Base-by-base conservation (phyloP, 2,329 filamentous ascomycete species). In the Scorias spongiosa region DNA sequence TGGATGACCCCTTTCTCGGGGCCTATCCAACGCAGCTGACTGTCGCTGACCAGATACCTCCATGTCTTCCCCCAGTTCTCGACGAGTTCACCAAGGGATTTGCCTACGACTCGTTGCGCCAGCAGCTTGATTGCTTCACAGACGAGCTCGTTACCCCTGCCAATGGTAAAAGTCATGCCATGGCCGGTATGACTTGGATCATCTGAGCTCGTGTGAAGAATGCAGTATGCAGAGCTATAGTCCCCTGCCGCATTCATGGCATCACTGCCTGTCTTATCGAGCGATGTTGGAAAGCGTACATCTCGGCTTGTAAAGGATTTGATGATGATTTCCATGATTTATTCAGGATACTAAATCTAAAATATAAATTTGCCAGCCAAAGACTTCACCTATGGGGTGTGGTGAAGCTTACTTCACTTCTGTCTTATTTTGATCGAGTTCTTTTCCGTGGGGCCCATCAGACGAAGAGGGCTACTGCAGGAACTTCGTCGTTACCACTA, bases 201-300 rank as follows among this genome's bases (percentile, higher is more conserved):
- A 10, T 72, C 59, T 1, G 81, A 80, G 60, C 93, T 81, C 0
- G 87, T 94, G 59, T 85, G 69, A 41, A 95, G 69, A 56, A 94
- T 89, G 63, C 86, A 93, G 70, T 94, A 95, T n/a, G 88, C 87
- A 10, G 87, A 74, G 1, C 86, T 93, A 67, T 94, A 94, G 65
- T 94, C 86, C 48, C 86, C 84, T 2, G 87, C 86, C 2, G 84
- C 83, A 60, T 95, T 94, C 88, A 94, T 95, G 57, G 86, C 88
- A 75, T 95, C 88, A 8, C 85, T 93, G 56, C 87, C 87, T n/a
- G 86, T 93, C 69, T 89, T 91, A 66, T 93, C 86, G 48, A 95
- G 78, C 36, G 87, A 94, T n/a, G 87, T 95, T 63, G 68, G 68
- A 51, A 71, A 71, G 46, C 68, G 62, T 40, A 70, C 65, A 61